These are phyloP conservation scores for Pneumocystis oryctolagi DNA, from an alignment of 1,139 yeast genomes.

Conservation along the genomic window DNA sequence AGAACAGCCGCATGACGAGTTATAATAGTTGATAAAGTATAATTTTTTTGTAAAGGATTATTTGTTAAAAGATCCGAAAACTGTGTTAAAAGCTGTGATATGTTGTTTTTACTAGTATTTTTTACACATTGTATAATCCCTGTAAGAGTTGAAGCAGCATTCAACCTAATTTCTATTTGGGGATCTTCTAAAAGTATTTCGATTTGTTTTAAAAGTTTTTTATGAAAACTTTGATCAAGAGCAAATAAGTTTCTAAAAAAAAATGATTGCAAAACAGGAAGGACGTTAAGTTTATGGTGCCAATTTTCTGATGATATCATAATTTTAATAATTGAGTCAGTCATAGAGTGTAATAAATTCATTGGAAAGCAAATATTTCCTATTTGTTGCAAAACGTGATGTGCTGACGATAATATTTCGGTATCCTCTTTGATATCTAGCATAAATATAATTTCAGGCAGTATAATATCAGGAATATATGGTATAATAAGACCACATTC, in stretches of 20 bases:
- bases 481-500: slow-evolving; percentile 15
- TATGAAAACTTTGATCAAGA: slow-evolving; percentile 34
- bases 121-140: slow-evolving; percentile 65
- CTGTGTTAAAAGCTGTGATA: neutral
- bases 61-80: neutral
- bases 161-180: slow-evolving; percentile 59
- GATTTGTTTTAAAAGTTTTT: slow-evolving; percentile 37
- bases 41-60: slow-evolving; percentile 3
- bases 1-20: slow-evolving; percentile 72
- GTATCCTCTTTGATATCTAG: slow-evolving; percentile 67
- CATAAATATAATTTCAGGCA: slow-evolving; percentile 58
- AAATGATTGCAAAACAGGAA: slow-evolving; percentile 59
- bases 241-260: slow-evolving; percentile 57
- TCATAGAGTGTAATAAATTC: slow-evolving; percentile 32
- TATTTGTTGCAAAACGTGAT: slow-evolving; percentile 37
- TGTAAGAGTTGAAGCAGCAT: slow-evolving; percentile 61
- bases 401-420: slow-evolving; percentile 50
- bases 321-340: slow-evolving; percentile 37
- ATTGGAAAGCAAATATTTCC: slow-evolving; percentile 45
- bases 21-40: slow-evolving; percentile 23
- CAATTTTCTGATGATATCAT: slow-evolving; percentile 36
- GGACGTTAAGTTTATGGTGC: slow-evolving; percentile 53
- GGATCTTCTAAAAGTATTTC: slow-evolving; percentile 48
- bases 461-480: slow-evolving; percentile 31
- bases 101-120: neutral